Base-by-base conservation (phyloP, 2,329 filamentous ascomycete genomes). In the Nemania sp. region DNA sequence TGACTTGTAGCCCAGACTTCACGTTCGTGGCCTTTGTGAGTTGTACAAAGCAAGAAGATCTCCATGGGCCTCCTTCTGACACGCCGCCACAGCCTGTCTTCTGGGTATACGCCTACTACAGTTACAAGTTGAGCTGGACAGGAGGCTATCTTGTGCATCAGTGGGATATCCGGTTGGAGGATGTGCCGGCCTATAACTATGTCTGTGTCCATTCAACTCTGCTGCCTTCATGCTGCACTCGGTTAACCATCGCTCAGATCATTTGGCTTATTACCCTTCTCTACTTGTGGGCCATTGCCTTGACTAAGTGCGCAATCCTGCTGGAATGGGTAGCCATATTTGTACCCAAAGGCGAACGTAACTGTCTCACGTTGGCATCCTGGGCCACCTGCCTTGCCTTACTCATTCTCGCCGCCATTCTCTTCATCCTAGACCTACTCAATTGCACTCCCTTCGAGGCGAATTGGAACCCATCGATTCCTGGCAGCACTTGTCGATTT, bases 401-500 rank as follows among this genome's bases (percentile, higher is more conserved):
- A 21, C 25, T 18, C 6, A 13, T 52, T 7, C 52, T 59, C 7
- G 59, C 60, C 6, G n/a, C 59, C 50, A 48, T 62, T 40, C 59
- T 62, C 18, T 62, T 62, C 17, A 29, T 52, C 11, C 45, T 62
- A 17, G 55, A 62, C 45, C 13, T 59, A 1, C 55, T 37, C 55
- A 62, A 62, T 39, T 62, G 60, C 34, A 62, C 60, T 15, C 60
- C 60, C 3, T 62, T 59, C 25, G 60, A 59, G 12, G 46, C 34
- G 12, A 62, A 62, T 29, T 62, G 60, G 60, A 56, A 62, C 21
- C 46, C 15, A 3, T 40, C 56, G 32, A 29, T 57, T 34, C 60
- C 60, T 25, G 60, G 60, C 7, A 2, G 35, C 25, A 25, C 13
- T 25, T 62, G 60, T 25, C 50, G 51, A 15, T 62, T 62, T 47